Conservation (phyloP, 768 basidiomycete species). For the Calocera viscosa region DNA sequence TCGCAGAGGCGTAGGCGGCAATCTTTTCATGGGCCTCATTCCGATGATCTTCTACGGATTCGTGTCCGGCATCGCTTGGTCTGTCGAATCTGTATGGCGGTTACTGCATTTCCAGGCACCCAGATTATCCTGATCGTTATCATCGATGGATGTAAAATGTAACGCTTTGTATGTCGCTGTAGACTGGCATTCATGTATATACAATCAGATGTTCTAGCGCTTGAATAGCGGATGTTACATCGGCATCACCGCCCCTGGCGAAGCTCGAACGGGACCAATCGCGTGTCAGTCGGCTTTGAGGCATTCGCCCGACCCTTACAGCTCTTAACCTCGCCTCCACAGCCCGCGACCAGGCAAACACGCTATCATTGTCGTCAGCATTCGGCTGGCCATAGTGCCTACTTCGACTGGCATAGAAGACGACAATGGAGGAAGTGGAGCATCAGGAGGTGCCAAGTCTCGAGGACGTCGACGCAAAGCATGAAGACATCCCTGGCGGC, state of each 20-base stretch:
- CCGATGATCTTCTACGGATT: slow-evolving; percentile 38
- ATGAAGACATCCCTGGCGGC: not conserved
- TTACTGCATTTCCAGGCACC: not conserved
- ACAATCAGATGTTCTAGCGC: not conserved
- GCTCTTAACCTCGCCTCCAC: not conserved
- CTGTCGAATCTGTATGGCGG: slow-evolving; percentile 14
- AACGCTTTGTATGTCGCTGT: not conserved
- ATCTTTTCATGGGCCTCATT: slow-evolving; percentile 46
- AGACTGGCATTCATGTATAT: not conserved
- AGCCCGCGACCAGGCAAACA: not conserved
- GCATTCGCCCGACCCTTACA: not conserved
- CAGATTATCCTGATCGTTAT: not conserved
- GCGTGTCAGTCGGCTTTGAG: not conserved
- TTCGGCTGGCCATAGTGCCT: not conserved
- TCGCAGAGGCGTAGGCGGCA: slow-evolving; percentile 42
- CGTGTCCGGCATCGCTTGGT: slow-evolving; percentile 21
- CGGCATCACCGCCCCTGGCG: not conserved
- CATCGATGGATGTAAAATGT: not conserved
- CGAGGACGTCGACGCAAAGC: not conserved
- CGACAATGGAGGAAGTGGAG: not conserved
- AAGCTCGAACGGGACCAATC: not conserved
- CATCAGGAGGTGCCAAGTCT: not conserved
- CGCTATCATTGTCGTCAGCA: not conserved
- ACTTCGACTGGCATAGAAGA: not conserved
- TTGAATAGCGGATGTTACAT: not conserved